Evolutionary conservation across 2,329 filamentous ascomycete species (phyloP).

Genomic region (Endoconidiophora polonica): DNA sequence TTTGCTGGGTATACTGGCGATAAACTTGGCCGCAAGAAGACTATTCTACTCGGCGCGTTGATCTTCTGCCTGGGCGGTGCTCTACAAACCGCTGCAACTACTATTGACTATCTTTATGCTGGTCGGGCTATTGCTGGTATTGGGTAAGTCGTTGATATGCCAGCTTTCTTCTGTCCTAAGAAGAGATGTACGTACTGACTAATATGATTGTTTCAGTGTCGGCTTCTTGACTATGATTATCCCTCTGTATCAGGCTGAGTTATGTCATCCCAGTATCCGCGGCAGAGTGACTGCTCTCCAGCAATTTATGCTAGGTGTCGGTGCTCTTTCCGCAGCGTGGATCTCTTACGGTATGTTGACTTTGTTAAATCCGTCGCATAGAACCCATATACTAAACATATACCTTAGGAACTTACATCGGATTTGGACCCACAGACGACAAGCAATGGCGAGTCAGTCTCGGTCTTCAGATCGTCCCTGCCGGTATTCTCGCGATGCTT

Average conservation of each 20-base stretch:
- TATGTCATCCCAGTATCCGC: constrained; percentile 62
- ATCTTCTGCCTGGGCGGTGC: constrained; percentile 57
- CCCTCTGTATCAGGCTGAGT: constrained; percentile 60
- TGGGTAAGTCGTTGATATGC: constrained; percentile 21
- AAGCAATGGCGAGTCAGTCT: constrained; percentile 28
- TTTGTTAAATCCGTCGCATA: neutral
- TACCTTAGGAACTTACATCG: constrained; percentile 18
- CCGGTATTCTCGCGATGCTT: constrained; percentile 43
- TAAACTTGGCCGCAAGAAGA: constrained; percentile 48
- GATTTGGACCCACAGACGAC: constrained; percentile 18
- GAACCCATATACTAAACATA: neutral
- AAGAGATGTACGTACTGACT: neutral
- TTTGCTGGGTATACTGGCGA: constrained; percentile 49
- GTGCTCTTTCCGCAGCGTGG: constrained; percentile 56
- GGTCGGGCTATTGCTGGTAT: constrained; percentile 54
- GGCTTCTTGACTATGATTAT: constrained; percentile 25
- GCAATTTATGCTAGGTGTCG: constrained; percentile 70
- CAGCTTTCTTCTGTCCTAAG: neutral
- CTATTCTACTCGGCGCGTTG: constrained; percentile 53
- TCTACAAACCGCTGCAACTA: constrained; percentile 52
- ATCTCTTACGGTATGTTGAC: constrained; percentile 44
- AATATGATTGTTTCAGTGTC: constrained; percentile 22
- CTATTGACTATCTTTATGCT: constrained; percentile 45
- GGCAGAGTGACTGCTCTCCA: constrained; percentile 60
- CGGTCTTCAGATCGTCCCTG: constrained; percentile 56